Conservation (phyloP, 2,329 filamentous ascomycete species). For the Monosporascus sp. region DNA sequence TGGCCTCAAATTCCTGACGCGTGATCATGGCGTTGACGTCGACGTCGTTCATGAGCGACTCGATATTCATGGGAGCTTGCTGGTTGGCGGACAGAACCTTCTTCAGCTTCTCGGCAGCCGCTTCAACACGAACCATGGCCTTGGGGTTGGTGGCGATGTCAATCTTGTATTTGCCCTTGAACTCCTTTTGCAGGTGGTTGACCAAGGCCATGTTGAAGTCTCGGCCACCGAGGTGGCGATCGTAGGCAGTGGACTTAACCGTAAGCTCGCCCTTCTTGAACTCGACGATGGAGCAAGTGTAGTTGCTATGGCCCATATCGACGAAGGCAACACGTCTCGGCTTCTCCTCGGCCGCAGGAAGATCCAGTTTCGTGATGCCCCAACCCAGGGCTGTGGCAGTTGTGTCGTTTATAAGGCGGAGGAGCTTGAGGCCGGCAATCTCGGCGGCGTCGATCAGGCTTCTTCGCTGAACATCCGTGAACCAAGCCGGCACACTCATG, state of each 20-base stretch:
- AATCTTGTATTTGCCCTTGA: conserved; percentile 97
- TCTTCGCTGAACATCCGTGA: conserved; percentile 89
- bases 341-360: conserved; percentile 80
- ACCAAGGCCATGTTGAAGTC: conserved; percentile 95
- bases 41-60: conserved; percentile 97
- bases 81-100: conserved; percentile 97
- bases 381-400: conserved; percentile 94
- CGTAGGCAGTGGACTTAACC: conserved; percentile 87
- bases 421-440: conserved; percentile 85
- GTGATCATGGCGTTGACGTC: conserved; percentile 87
- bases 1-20: conserved; percentile 86
- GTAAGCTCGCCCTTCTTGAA: conserved; percentile 95
- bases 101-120: conserved; percentile 95
- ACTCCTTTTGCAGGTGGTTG: conserved; percentile 91
- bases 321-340: conserved; percentile 86
- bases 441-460: conserved; percentile 86
- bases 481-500: conserved; percentile 93
- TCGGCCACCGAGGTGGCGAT: conserved; percentile 94
- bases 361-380: conserved; percentile 95
- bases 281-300: conserved; percentile 89
- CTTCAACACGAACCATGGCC: conserved; percentile 78
- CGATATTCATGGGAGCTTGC: conserved; percentile 87
- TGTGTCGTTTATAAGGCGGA: conserved; percentile 96
- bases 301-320: conserved; percentile 95
- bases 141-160: conserved; percentile 89